These are phyloP conservation scores for Yamadazyma buinensis DNA, from an alignment of 1,139 yeast species.

Conservation along the genomic window DNA sequence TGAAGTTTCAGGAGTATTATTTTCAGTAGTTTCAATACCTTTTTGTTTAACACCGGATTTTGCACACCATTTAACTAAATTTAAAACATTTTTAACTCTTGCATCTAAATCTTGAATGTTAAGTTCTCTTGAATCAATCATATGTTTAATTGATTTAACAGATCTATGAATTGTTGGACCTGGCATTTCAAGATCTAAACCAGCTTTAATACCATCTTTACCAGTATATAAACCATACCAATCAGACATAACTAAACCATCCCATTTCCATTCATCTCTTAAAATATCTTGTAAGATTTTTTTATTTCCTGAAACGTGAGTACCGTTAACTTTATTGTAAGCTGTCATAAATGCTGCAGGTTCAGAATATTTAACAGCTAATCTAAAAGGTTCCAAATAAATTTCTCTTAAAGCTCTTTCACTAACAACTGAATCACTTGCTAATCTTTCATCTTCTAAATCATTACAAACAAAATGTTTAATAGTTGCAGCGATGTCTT, in stretches of 20 bases:
- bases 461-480: constrained; percentile 61
- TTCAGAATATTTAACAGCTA: constrained; percentile 45
- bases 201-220: constrained; percentile 44
- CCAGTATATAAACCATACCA: constrained; percentile 55
- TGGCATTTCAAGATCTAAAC: constrained; percentile 60
- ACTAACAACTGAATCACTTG: constrained; percentile 43
- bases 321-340: constrained; percentile 56
- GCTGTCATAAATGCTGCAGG: constrained; percentile 45
- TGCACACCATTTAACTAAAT: constrained; percentile 37
- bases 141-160: constrained; percentile 25
- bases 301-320: constrained; percentile 45
- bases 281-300: constrained; percentile 39
- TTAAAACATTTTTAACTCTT: constrained; percentile 42
- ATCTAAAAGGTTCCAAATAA: constrained; percentile 56
- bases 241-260: constrained; percentile 54
- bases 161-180: constrained; percentile 50
- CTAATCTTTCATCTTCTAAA: constrained; percentile 49
- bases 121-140: constrained; percentile 23
- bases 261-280: constrained; percentile 27
- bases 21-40: constrained; percentile 18
- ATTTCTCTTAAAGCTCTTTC: constrained; percentile 58
- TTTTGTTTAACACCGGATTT: constrained; percentile 32
- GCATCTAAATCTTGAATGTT: constrained; percentile 30
- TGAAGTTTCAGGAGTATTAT: constrained; percentile 38
- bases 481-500: constrained; percentile 49